Evolutionary conservation across 495 filamentous ascomycete genomes (phyloP).

Genomic region (Podospora pseudopauciseta): DNA sequence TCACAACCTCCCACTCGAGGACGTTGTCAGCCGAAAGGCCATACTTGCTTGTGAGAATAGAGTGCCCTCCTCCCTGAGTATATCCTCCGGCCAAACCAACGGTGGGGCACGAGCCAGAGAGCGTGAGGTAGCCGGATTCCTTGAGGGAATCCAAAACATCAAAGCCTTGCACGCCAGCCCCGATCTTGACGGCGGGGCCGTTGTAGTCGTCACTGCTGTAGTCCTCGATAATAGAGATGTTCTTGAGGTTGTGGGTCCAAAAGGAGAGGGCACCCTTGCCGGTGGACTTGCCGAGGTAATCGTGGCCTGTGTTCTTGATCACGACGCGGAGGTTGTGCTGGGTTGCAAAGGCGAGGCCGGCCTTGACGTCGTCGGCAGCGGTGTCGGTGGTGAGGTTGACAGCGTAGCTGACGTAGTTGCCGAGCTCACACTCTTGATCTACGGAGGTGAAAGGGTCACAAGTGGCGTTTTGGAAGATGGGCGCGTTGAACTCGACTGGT

Average conservation of each 20-base stretch:
- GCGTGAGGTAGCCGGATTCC: neutral
- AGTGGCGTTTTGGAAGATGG: neutral
- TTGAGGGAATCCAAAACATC: neutral
- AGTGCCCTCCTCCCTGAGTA: neutral
- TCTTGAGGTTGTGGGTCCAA: neutral
- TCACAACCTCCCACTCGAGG: slow-evolving; percentile 1
- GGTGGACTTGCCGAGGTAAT: slow-evolving; percentile 2
- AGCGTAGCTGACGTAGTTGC: slow-evolving; percentile 1
- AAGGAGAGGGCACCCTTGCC: neutral
- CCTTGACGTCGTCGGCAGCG: neutral
- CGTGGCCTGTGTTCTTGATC: neutral
- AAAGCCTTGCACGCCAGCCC: neutral
- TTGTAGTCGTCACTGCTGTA: neutral
- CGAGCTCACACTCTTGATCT: neutral
- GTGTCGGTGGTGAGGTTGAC: neutral
- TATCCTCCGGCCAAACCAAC: neutral
- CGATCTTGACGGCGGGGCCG: neutral
- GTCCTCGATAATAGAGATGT: neutral
- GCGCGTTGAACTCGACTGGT: slow-evolving; percentile 3
- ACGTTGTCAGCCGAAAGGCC: neutral
- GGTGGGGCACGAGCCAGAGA: neutral
- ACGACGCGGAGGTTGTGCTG: neutral
- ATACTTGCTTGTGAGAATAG: neutral
- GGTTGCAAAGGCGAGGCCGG: neutral
- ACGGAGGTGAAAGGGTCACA: neutral